Base-by-base conservation (phyloP, 768 basidiomycete genomes). In the Favolaschia claudopus region DNA sequence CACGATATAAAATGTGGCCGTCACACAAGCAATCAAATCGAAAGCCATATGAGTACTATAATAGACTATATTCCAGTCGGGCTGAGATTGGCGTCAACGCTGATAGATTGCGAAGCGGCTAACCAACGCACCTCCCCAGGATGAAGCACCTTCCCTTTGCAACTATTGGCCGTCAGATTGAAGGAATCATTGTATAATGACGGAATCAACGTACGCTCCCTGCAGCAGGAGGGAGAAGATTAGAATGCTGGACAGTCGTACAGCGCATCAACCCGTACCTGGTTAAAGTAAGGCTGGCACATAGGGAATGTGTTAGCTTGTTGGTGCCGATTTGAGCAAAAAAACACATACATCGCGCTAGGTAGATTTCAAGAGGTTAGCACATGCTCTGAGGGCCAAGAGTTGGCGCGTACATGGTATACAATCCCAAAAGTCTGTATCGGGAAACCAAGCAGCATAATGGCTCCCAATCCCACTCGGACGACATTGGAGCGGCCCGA, bases 61-160 rank as follows among this genome's bases (percentile, higher is more conserved):
- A 39, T 49, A 60, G 38, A 60, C 58, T 29, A 60, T 55, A 22
- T 55, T 50, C 59, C 59, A 60, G 47, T 60, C 47, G 14, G 59
- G 59, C 59, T 59, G 8, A 24, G 34, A 55, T 8, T 34, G 34
- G n/a, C 12, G 10, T 22, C 33, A n/a, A 10, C 19, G 22, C 20
- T 40, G 24, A 17, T 38, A 3, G n/a, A 46, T 37, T 5, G 25
- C 28, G 20, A n/a, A 39, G 31, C 3, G 43, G 5, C 22, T n/a
- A 48, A 19, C 2, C 19, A 37, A 38, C 50, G 19, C 27, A 59
- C 58, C 50, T 60, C 59, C 29, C 47, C 53, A 7, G 34, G 5
- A 1, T 12, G 53, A 15, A 55, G 34, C 0, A 55, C 59, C n/a
- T 38, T 25, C 9, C 59, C 59, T 20, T 55, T 60, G 15, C 59